Evolutionary conservation across 257 asterid genomes (phyloP), one percentile per base, ranked within the genome.

Genomic region (Jasminum sambac): DNA sequence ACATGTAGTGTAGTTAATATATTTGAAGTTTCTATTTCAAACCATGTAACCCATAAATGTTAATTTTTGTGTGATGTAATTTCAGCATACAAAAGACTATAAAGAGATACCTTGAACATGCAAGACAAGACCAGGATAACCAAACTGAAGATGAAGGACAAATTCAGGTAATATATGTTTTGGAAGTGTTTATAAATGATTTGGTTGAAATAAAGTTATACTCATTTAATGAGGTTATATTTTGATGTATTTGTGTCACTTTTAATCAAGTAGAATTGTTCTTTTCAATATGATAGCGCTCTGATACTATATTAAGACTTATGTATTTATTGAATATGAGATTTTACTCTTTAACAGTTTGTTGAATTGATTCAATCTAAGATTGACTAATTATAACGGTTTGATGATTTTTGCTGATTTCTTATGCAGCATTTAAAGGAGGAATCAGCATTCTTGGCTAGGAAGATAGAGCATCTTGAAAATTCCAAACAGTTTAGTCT

Each of bases 401-500:
- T 50, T n/a, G 25, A 50, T 50, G 60, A 52, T n/a, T 5, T 63
- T 34, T 11, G 55, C n/a, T 70, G 66, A 59, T 60, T 72, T 40
- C n/a, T 6, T 63, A 60, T 70, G 77, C 92, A 89, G 95, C 81
- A 77, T 1, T 57, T 85, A 68, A 77, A 82, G 86, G 74, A 82
- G 55, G 97, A 91, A 72, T 76, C 87, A 63, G 63, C 52, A 21
- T 44, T 71, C 70, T 71, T 91, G 81, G 75, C 84, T 44, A 83
- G 76, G 85, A 81, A 80, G 85, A 83, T 89, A 68, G 85, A 89
- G 86, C 76, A 74, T n/a, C 85, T 85, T 17, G 87, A 87, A 83
- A 70, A 46, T 74, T 80, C 92, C 19, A 84, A 87, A 67, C 64
- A 89, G 97, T 90, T 21, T 77, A 12, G 21, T 55, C n/a, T 58